Evolutionary conservation across 768 basidiomycete species (phyloP).

Genomic region (Mycena belliarum): DNA sequence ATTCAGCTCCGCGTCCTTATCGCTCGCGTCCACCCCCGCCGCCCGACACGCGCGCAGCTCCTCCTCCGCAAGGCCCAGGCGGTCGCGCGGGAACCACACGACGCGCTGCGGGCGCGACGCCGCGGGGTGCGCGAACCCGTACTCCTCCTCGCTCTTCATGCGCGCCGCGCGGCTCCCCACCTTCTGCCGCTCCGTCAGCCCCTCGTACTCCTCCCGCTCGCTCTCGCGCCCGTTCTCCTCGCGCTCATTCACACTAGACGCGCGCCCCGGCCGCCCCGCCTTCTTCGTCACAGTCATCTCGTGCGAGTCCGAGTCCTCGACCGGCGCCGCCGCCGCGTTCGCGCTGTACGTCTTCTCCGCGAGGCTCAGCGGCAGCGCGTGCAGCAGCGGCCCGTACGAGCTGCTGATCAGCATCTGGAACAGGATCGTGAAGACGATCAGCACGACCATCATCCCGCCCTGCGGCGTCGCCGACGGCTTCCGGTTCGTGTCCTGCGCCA

Average conservation of each 20-base stretch:
- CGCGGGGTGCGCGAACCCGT: conserved; percentile 89
- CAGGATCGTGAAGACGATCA: conserved; percentile 81
- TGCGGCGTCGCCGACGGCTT: conserved; percentile 66
- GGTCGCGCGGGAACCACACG: conserved; percentile 85
- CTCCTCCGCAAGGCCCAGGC: conserved; percentile 58
- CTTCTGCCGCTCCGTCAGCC: conserved; percentile 6
- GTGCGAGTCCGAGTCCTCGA: conserved; percentile 11
- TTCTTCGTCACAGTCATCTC: conserved; percentile 21
- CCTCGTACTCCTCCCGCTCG: conserved; percentile 15
- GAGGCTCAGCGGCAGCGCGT: conserved; percentile 75
- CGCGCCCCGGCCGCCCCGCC: too few relatives aligned
- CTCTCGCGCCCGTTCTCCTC: conserved; percentile 12
- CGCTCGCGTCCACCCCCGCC: conserved; percentile 51
- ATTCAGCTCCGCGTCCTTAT: conserved; percentile 56
- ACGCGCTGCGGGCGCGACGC: conserved; percentile 68
- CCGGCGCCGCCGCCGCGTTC: conserved; percentile 17
- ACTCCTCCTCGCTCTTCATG: conserved; percentile 38
- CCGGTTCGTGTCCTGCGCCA: conserved; percentile 56
- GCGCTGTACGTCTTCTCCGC: conserved; percentile 65
- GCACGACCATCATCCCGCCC: conserved; percentile 81
- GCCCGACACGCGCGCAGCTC: conserved; percentile 60
- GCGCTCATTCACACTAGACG: neutral
- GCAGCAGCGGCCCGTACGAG: conserved; percentile 79
- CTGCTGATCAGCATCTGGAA: conserved; percentile 74
- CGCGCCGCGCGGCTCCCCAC: conserved; percentile 11